A percentile compares a stretch with the other conserved stretches of the same genome.
These are phyloP conservation scores for Didymella keratinophila DNA, from an alignment of 2,329 filamentous ascomycete species.

Conservation along the genomic window DNA sequence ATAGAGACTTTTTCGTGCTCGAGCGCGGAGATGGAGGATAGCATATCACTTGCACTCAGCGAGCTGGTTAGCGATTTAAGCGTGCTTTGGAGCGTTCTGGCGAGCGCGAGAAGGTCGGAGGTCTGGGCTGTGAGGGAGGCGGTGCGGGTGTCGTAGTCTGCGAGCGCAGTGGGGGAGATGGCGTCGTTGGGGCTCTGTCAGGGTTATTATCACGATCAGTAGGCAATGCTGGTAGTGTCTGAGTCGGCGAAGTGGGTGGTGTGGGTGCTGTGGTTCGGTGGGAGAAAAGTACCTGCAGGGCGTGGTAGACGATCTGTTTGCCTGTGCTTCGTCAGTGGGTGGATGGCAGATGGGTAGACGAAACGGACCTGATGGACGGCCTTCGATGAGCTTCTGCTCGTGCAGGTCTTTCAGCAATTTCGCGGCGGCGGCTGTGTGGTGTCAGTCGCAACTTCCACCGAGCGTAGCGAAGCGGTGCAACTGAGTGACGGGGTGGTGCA, in stretches of 20 bases:
- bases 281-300: constrained; percentile 52
- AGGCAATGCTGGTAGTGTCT: too few species aligned
- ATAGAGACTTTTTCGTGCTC: constrained; percentile 56
- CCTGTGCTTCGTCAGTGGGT: constrained; percentile 49
- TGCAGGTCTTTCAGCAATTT: constrained; percentile 70
- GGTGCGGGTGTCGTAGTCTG: constrained; percentile 60
- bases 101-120: constrained; percentile 53
- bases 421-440: constrained; percentile 60
- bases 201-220: too few species aligned
- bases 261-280: not conserved
- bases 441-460: constrained; percentile 21
- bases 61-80: constrained; percentile 57
- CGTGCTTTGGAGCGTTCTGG: constrained; percentile 59
- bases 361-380: constrained; percentile 60
- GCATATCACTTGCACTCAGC: constrained; percentile 61
- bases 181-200: constrained; percentile 62
- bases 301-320: constrained; percentile 70
- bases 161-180: constrained; percentile 58
- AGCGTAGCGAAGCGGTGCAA: too few species aligned
- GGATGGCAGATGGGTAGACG: not conserved
- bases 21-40: constrained; percentile 53
- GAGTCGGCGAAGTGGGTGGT: not conserved
- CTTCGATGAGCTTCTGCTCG: constrained; percentile 66
- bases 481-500: too few species aligned
- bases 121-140: constrained; percentile 56